Base-by-base conservation (phyloP, 768 basidiomycete genomes). In the Boletus pseudo-olivaceus region DNA sequence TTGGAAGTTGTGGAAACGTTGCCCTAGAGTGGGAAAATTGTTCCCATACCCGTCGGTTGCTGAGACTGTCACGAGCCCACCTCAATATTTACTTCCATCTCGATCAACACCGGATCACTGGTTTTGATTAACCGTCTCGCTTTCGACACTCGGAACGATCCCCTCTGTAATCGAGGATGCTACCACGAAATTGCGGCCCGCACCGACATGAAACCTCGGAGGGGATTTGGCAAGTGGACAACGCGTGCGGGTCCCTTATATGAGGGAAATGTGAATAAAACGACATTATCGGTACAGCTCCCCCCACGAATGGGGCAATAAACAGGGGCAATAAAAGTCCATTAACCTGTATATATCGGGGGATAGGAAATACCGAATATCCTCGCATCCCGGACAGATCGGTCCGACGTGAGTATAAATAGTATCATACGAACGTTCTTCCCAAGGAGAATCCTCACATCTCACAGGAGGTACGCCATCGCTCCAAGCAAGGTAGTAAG, bases 381-480 rank as follows among this genome's bases (percentile, higher is more conserved):
- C 49, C 20, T 30, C 10, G 12, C 17, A 33, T 20, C 14, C 4
- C 14, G 5, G 30, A 42, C 26, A 9, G 35, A 27, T 8, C 7
- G 29, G 47, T 52, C 56, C 48, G 20, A 53, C 17, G 41, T 38
- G 40, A 48, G 49, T 23, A 12, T 49, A 26, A 29, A 49, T 34
- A 53, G 59, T 62, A 63, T 52, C 43, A 29, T 5, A 49, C 8
- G 8, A 43, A 27, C 42, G 12, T 26, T n/a, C 30, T n/a, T 27
- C 11, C 19, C 11, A n/a, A 3, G 17, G 3, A 23, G 23, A 30
- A 30, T 14, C 1, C 15, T 17, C 12, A 44, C 29, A 23, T 39
- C 27, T 61, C 50, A 68, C 15, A 59, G 5, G 12, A 69, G 35
- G 34, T 12, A 58, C 4, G 57, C 55, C 20, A 62, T n/a, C 15